phyloP scores from a whole-genome alignment of 2,329 filamentous ascomycete species.

The Clarireedia monteithiana region DNA sequence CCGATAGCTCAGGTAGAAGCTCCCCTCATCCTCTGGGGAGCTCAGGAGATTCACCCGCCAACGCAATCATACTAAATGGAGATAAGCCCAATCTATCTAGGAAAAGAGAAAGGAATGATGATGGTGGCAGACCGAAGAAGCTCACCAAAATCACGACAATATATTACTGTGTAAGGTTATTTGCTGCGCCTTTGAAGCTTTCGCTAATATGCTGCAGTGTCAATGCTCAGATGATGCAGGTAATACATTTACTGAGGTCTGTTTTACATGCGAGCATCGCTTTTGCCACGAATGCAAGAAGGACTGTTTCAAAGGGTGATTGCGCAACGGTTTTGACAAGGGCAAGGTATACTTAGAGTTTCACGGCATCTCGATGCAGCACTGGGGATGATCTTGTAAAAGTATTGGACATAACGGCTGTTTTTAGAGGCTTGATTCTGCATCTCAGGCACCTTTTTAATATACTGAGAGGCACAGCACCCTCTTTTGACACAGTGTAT shows the following conservation, averaged over 20 bases:
- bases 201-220: conserved; percentile 13
- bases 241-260: conserved; percentile 12
- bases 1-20: not conserved
- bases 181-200: not conserved
- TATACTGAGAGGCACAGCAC: not conserved
- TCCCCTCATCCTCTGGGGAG: conserved; percentile 5
- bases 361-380: not conserved
- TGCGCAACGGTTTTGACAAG: not conserved
- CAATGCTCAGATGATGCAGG: conserved; percentile 17
- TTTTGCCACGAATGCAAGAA: conserved; percentile 14
- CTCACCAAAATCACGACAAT: conserved; percentile 4
- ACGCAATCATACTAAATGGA: conserved; percentile 3
- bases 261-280: conserved; percentile 12
- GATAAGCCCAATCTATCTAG: conserved; percentile 4
- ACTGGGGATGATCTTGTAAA: not conserved
- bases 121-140: conserved; percentile 4
- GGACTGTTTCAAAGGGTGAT: not conserved
- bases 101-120: conserved; percentile 9
- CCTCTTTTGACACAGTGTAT: not conserved
- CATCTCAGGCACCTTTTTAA: not conserved
- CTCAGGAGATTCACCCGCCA: conserved; percentile 8
- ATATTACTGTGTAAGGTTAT: conserved; percentile 19
- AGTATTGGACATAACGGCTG: not conserved
- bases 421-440: not conserved
- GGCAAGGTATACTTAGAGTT: not conserved